These are phyloP conservation scores for Bolboschoenus planiculmis DNA, from an alignment of 176 grass and related monocot genomes.

Conservation along the genomic window DNA sequence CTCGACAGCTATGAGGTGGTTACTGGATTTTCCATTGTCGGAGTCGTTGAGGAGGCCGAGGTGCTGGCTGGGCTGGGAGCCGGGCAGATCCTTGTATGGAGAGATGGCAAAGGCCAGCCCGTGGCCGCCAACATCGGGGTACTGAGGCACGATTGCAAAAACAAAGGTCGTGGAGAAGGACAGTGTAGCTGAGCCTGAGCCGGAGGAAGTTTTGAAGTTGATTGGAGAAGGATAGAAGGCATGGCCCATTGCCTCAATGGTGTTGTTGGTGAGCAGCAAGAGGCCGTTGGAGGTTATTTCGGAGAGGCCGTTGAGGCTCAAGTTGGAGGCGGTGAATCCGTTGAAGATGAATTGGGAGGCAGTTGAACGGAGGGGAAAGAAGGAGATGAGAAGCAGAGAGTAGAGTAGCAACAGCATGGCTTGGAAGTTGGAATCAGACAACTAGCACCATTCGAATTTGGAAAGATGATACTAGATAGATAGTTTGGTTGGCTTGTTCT, in stretches of 20 bases:
- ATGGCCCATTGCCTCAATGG: conserved; percentile 30
- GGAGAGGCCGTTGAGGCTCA: conserved; percentile 34
- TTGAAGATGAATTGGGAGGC: conserved; percentile 21
- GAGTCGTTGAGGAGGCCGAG: conserved; percentile 36
- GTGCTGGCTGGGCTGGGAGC: conserved; percentile 32
- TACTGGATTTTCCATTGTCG: conserved; percentile 23
- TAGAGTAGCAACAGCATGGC: not conserved
- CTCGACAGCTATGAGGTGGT: conserved; percentile 50
- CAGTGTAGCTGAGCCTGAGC: not conserved
- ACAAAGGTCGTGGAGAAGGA: conserved; percentile 64
- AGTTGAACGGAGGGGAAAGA: not conserved
- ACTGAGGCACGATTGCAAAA: conserved; percentile 36
- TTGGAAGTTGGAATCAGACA: not conserved
- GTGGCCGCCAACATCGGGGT: conserved; percentile 32
- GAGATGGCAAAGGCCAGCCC: conserved; percentile 43
- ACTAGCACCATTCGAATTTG: not conserved
- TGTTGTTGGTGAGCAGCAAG: conserved; percentile 39
- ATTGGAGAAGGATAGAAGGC: conserved; percentile 29
- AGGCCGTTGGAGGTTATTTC: conserved; percentile 22
- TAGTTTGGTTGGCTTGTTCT: not conserved
- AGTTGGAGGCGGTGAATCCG: conserved; percentile 31
- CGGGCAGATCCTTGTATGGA: conserved; percentile 28
- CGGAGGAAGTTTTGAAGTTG: not conserved
- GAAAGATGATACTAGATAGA: not conserved
- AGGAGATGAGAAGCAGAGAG: not conserved